Conservation (phyloP, 257 asterid species). For the Jaltomata sinuosa region DNA sequence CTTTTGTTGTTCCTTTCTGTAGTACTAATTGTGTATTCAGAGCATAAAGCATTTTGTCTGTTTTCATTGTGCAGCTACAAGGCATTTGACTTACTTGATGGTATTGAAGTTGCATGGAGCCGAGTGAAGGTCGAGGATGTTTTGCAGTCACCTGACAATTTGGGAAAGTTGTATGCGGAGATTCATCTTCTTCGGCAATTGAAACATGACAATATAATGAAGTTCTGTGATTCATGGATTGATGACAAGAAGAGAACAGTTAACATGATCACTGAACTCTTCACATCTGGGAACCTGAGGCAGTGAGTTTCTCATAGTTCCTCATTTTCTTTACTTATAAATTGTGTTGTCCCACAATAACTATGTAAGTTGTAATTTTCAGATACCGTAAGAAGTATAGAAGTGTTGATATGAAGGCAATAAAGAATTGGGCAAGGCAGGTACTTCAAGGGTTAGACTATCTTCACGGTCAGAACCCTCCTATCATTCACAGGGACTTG, state of each 20-base stretch:
- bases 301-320: conserved; percentile 43
- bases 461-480: conserved; percentile 76
- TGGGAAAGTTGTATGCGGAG: conserved; percentile 69
- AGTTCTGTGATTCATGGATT: conserved; percentile 49
- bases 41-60: not conserved
- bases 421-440: conserved; percentile 75
- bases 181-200: conserved; percentile 61
- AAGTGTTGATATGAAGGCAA: conserved; percentile 64
- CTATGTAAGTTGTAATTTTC: not conserved
- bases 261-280: conserved; percentile 86
- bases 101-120: conserved; percentile 90
- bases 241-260: conserved; percentile 73
- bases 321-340: not conserved
- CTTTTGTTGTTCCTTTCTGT: not conserved
- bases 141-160: conserved; percentile 51
- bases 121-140: conserved; percentile 52
- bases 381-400: conserved; percentile 61
- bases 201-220: conserved; percentile 59
- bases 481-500: conserved; percentile 72
- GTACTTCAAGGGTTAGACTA: conserved; percentile 62
- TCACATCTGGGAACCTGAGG: conserved; percentile 79
- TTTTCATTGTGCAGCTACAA: conserved; percentile 35
- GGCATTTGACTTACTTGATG: conserved; percentile 70
- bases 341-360: not conserved
- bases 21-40: not conserved